Evolutionary conservation across 257 asterid species (phyloP).

Genomic region (Echium plantagineum): DNA sequence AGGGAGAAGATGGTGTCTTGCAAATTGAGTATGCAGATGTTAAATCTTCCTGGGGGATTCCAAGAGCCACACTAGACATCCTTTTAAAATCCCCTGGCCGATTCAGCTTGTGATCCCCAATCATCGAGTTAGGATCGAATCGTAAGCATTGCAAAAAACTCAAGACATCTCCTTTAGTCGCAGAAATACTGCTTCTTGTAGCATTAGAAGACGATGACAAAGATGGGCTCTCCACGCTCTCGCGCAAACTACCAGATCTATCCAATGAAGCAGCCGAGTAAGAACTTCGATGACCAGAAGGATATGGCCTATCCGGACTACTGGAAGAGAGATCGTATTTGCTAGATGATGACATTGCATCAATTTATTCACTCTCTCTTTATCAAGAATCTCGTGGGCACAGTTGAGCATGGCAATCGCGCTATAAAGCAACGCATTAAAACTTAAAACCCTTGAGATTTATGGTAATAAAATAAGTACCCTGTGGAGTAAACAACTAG

Average conservation of each 20-base stretch:
- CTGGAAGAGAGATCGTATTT: slow-evolving; percentile 70
- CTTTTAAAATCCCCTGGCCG: slow-evolving; percentile 64
- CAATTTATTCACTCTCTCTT: slow-evolving; percentile 45
- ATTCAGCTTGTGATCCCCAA: slow-evolving; percentile 69
- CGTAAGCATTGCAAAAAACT: slow-evolving; percentile 75
- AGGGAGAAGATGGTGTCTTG: slow-evolving; percentile 41
- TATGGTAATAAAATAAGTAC: slow-evolving; percentile 19
- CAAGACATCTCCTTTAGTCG: slow-evolving; percentile 59
- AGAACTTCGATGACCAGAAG: slow-evolving; percentile 70
- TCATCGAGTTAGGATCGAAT: slow-evolving; percentile 75
- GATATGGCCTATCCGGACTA: slow-evolving; percentile 77
- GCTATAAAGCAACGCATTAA: slow-evolving; percentile 29
- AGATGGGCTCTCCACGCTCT: slow-evolving; percentile 59
- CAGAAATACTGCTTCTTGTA: slow-evolving; percentile 56
- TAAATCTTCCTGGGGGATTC: slow-evolving; percentile 63
- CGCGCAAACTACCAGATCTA: slow-evolving; percentile 65
- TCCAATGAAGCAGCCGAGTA: slow-evolving; percentile 61
- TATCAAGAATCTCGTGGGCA: slow-evolving; percentile 49
- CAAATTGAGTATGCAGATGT: slow-evolving; percentile 42
- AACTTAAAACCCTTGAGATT: slow-evolving; percentile 27
- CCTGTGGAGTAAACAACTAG: slow-evolving; percentile 24
- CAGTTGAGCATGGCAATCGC: slow-evolving; percentile 64
- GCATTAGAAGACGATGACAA: slow-evolving; percentile 65
- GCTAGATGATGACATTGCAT: slow-evolving; percentile 85
- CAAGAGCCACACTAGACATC: slow-evolving; percentile 64